phyloP scores from a whole-genome alignment of 2,329 filamentous ascomycete species.

The Curvularia spicifera region DNA sequence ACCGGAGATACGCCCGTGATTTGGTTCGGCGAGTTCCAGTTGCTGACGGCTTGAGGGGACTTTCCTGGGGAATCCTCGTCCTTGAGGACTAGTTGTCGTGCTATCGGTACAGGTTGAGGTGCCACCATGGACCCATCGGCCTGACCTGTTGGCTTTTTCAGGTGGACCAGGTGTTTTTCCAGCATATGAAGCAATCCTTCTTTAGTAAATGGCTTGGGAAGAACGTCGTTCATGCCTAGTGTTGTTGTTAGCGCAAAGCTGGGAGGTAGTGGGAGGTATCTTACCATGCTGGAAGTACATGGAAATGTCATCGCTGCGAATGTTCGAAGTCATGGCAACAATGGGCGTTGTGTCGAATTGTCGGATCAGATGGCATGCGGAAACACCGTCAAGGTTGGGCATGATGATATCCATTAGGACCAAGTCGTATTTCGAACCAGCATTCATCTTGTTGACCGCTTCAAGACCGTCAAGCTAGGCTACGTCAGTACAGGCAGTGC shows the following conservation, averaged over 20 bases:
- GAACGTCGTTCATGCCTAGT: constrained; percentile 92
- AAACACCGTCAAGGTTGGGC: constrained; percentile 94
- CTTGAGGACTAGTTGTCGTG: constrained; percentile 62
- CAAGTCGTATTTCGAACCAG: constrained; percentile 68
- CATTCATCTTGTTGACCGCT: constrained; percentile 84
- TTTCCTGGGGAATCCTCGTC: constrained; percentile 68
- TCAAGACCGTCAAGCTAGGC: constrained; percentile 81
- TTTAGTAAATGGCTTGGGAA: constrained; percentile 95
- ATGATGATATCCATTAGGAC: constrained; percentile 77
- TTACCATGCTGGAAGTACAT: constrained; percentile 97
- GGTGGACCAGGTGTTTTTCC: constrained; percentile 84
- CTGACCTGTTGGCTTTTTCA: constrained; percentile 68
- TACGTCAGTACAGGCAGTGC: constrained; percentile 32
- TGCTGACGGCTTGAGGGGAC: constrained; percentile 65
- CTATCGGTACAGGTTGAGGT: constrained; percentile 58
- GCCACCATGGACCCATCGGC: constrained; percentile 57
- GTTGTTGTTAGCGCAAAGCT: constrained; percentile 32
- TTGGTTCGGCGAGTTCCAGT: constrained; percentile 69
- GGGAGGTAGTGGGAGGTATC: constrained; percentile 36
- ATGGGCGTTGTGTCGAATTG: constrained; percentile 87
- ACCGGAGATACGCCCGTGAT: constrained; percentile 65
- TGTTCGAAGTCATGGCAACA: constrained; percentile 98
- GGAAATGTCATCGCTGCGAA: constrained; percentile 92
- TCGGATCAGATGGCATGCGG: constrained; percentile 89
- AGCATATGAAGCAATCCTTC: constrained; percentile 80